Evolutionary conservation across 164 flowering plant species (phyloP).

Genomic region (Magnolia officinalis): DNA sequence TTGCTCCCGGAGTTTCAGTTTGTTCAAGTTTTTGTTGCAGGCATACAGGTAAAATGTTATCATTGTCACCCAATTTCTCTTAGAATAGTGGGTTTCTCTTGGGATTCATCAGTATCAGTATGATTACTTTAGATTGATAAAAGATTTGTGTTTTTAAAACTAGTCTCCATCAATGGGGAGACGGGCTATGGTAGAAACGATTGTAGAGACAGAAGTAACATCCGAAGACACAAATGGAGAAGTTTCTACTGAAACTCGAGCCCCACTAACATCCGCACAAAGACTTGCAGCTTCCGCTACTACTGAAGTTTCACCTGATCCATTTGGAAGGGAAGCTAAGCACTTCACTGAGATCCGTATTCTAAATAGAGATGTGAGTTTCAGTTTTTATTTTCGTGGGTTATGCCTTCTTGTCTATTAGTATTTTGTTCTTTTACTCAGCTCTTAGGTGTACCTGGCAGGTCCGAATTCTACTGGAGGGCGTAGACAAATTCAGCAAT

Average conservation of each 20-base stretch:
- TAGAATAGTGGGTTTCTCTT: not conserved
- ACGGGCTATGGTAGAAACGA: constrained; percentile 45
- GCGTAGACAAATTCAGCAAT: constrained; percentile 88
- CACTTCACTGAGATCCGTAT: constrained; percentile 86
- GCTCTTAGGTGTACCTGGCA: constrained; percentile 27
- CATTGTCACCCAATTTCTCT: not conserved
- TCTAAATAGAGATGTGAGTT: constrained; percentile 78
- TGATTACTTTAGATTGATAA: not conserved
- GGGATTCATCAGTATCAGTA: not conserved
- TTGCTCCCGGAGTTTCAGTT: constrained; percentile 86
- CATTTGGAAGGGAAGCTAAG: constrained; percentile 88
- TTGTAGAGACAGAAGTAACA: constrained; percentile 35
- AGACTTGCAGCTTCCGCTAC: constrained; percentile 66
- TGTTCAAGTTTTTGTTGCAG: constrained; percentile 87
- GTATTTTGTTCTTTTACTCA: not conserved
- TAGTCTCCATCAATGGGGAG: constrained; percentile 86
- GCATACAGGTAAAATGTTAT: constrained; percentile 58
- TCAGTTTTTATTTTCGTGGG: not conserved
- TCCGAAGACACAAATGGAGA: constrained; percentile 66
- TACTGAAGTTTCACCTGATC: constrained; percentile 59
- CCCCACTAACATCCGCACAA: constrained; percentile 83
- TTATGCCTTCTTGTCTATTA: not conserved
- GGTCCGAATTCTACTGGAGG: constrained; percentile 94
- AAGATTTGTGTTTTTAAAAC: not conserved
- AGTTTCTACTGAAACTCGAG: constrained; percentile 47